These are phyloP conservation scores for Colletotrichum viniferum DNA, from an alignment of 2,329 filamentous ascomycete species.

Conservation along the genomic window DNA sequence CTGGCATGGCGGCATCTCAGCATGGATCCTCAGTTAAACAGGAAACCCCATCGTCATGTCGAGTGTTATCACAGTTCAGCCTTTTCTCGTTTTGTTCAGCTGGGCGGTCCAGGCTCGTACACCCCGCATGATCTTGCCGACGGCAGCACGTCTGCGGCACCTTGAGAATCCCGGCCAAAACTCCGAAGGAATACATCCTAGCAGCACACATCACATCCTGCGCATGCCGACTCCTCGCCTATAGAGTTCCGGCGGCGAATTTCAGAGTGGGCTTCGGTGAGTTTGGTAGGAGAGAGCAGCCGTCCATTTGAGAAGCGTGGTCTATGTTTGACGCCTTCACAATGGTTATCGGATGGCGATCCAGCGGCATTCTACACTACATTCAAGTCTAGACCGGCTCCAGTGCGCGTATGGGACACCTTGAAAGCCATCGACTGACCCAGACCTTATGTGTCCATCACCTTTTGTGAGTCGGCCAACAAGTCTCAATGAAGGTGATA, in stretches of 20 bases:
- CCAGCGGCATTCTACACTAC: background rate
- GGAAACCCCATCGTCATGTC: background rate
- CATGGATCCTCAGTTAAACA: background rate
- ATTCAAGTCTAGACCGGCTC: background rate
- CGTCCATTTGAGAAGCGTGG: background rate
- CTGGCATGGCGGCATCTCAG: background rate
- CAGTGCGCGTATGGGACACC: background rate
- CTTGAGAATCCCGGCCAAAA: background rate
- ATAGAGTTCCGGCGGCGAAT: background rate
- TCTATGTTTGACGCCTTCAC: background rate
- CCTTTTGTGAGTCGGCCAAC: background rate
- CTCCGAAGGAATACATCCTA: background rate
- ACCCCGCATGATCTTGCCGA: background rate
- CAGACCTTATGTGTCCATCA: background rate
- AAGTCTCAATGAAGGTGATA: background rate
- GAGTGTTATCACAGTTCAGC: background rate
- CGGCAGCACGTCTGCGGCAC: background rate
- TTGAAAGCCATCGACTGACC: background rate
- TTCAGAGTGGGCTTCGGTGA: background rate
- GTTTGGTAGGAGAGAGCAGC: background rate
- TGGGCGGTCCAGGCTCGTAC: background rate
- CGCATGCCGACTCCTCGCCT: background rate
- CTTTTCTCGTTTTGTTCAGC: background rate
- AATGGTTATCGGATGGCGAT: background rate
- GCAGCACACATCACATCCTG: background rate